Base-by-base conservation (phyloP, 2,329 filamentous ascomycete genomes). In the Cryphonectria japonica region DNA sequence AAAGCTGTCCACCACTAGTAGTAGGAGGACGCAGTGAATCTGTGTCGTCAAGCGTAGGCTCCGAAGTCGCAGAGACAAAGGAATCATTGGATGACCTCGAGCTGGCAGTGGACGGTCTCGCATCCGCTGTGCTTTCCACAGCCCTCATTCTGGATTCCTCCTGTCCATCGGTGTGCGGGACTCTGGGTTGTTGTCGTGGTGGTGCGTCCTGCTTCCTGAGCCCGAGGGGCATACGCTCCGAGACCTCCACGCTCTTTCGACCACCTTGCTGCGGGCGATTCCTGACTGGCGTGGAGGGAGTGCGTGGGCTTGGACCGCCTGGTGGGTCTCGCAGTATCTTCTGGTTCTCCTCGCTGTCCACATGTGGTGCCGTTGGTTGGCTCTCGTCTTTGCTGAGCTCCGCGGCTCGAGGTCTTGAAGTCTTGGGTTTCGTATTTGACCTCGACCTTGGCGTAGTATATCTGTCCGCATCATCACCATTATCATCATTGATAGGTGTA, bases 1-100 rank as follows among this genome's bases (percentile, higher is more conserved):
- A 46, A 54, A 39, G 68, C 59, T 29, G 16, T 11, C 7, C 37
- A 39, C 11, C 37, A 39, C 7, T 9, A 39, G 11, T 11, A 13
- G 11, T 3, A 39, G 66, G 32, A 13, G 59, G 59, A 14, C 52
- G 67, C 34, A 43, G 32, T n/a, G 71, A 66, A 41, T 66, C 69
- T 50, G 66, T 67, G 16, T 71, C 69, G 16, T 66, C 67, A 16
- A 69, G 63, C 14, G 66, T 67, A 11, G 66, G 74, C 50, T 74
- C 72, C 32, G 78, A 79, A 57, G 80, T 78, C 60, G 78, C 76
- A 43, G 82, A 78, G 67, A 80, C 83, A 73, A 86, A 86, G 0
- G 82, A 85, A 68, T 86, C 84, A 72, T 84, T 76, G 3, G 84
- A 85, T 5, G 82, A 84, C 6, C 74, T 76, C 3, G 82, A 82